These are phyloP conservation scores for Ogataea henricii DNA, from an alignment of 805 yeast genomes.

Conservation along the genomic window DNA sequence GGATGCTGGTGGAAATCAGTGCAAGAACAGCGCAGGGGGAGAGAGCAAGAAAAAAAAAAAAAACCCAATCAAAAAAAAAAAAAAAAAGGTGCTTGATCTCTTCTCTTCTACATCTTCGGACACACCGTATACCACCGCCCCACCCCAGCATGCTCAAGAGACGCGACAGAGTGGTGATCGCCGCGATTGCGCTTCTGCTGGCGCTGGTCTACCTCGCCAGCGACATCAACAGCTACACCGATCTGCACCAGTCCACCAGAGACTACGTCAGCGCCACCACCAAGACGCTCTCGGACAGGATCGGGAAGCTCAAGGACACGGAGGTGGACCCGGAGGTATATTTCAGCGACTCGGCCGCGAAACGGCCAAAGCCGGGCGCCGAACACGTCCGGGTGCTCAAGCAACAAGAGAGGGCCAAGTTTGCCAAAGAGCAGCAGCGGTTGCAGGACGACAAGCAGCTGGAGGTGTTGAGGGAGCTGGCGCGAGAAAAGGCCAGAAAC, in stretches of 20 bases:
- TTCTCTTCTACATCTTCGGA: no score
- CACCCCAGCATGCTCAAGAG: slow-evolving; percentile 1
- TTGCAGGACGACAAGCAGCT: slow-evolving; percentile 13
- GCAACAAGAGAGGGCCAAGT: slow-evolving; percentile 6
- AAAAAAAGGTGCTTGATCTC: no score
- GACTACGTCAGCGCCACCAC: slow-evolving; percentile 6
- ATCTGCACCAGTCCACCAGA: slow-evolving; percentile 3
- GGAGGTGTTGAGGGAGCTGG: slow-evolving; percentile 1
- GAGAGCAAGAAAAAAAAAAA: not conserved
- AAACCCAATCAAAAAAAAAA: not conserved
- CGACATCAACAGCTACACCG: slow-evolving; percentile 1
- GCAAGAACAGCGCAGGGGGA: not conserved
- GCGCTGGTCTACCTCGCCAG: slow-evolving; percentile 4
- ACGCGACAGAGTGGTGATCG: slow-evolving; percentile 7
- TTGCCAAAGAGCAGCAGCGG: slow-evolving; percentile 15
- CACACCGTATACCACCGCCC: not conserved
- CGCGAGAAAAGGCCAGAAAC: not conserved
- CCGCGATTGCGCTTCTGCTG: slow-evolving; percentile 3
- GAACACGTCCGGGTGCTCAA: slow-evolving; percentile 6
- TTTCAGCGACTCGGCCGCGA: not conserved
- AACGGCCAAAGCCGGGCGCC: slow-evolving; percentile 2
- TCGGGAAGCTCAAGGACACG: slow-evolving; percentile 3
- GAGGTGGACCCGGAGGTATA: slow-evolving; percentile 2
- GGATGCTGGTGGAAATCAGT: not conserved
- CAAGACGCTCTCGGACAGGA: slow-evolving; percentile 1